These are phyloP conservation scores for Babesia ovis DNA, from an alignment of 169 alveolate genomes.

Conservation along the genomic window DNA sequence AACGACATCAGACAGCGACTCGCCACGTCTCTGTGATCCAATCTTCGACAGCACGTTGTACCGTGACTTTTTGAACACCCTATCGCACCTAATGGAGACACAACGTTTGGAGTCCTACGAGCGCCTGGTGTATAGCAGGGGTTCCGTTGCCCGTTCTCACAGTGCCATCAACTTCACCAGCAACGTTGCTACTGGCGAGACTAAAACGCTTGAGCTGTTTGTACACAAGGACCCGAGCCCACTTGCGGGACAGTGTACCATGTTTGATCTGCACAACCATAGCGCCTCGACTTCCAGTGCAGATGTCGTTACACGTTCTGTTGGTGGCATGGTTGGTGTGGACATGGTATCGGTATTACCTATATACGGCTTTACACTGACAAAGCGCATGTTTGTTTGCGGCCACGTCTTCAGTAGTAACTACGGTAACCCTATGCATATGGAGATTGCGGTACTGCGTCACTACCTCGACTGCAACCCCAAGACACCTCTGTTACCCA, in stretches of 20 bases:
- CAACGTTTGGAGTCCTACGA: slow-evolving; percentile 19
- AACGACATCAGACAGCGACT: not conserved
- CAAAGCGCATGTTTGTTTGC: slow-evolving; percentile 18
- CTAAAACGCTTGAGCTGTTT: slow-evolving; percentile 32
- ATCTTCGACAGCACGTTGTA: slow-evolving; percentile 2
- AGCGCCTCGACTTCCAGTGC: not conserved
- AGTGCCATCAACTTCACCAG: slow-evolving; percentile 40
- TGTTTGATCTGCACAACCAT: slow-evolving; percentile 2
- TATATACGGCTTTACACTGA: not conserved
- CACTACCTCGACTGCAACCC: slow-evolving; percentile 62
- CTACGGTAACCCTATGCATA: slow-evolving; percentile 71
- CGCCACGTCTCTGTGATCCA: slow-evolving; percentile 8
- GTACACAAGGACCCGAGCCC: slow-evolving; percentile 40
- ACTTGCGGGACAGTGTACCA: slow-evolving; percentile 29
- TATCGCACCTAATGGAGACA: slow-evolving; percentile 33
- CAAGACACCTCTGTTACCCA: slow-evolving; percentile 26
- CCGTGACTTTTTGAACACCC: slow-evolving; percentile 22
- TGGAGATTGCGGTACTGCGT: slow-evolving; percentile 66
- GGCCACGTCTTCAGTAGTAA: slow-evolving; percentile 67
- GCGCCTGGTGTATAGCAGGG: not conserved
- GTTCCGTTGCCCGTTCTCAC: not conserved
- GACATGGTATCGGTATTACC: slow-evolving; percentile 19
- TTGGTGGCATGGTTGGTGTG: not conserved
- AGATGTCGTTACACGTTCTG: slow-evolving; percentile 14
- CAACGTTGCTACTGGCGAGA: not conserved